Percentiles rank a stretch among this genome's conserved stretches.
Conservation (phyloP, 2,329 filamentous ascomycete genomes). For the Mycosphaerelloides madeirae region DNA sequence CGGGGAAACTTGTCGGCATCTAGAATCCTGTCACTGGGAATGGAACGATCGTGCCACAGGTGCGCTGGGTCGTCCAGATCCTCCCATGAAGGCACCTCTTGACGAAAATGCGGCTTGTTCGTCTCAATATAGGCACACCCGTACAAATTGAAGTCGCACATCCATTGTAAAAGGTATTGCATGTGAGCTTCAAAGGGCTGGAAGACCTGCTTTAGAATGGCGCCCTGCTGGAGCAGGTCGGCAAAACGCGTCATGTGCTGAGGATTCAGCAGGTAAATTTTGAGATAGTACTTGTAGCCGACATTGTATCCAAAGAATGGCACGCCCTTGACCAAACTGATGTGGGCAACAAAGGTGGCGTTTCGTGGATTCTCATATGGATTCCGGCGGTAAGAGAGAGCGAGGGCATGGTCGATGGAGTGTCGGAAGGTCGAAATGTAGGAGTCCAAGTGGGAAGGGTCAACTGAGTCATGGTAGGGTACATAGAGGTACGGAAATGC, state of each 20-base stretch:
- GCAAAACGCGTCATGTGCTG: constrained; percentile 78
- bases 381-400: constrained; percentile 77
- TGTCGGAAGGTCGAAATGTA: constrained; percentile 75
- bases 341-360: constrained; percentile 75
- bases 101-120: constrained; percentile 65
- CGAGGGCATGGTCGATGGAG: constrained; percentile 86
- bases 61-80: constrained; percentile 59
- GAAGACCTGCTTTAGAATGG: constrained; percentile 74
- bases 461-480: constrained; percentile 24
- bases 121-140: constrained; percentile 82
- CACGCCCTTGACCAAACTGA: constrained; percentile 85
- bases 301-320: constrained; percentile 97
- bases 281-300: constrained; percentile 84
- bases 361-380: constrained; percentile 58
- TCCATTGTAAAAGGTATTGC: constrained; percentile 91
- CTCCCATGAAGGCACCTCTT: constrained; percentile 67
- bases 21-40: constrained; percentile 56
- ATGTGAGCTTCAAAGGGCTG: constrained; percentile 94
- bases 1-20: constrained; percentile 64
- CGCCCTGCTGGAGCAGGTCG: constrained; percentile 82
- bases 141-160: constrained; percentile 97
- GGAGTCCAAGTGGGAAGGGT: constrained; percentile 54
- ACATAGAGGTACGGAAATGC: constrained; percentile 95
- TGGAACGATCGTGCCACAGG: constrained; percentile 74
- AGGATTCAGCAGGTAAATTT: constrained; percentile 91